phyloP scores from a whole-genome alignment of 129 eudicot genomes.

The Helichrysum umbraculigerum region DNA sequence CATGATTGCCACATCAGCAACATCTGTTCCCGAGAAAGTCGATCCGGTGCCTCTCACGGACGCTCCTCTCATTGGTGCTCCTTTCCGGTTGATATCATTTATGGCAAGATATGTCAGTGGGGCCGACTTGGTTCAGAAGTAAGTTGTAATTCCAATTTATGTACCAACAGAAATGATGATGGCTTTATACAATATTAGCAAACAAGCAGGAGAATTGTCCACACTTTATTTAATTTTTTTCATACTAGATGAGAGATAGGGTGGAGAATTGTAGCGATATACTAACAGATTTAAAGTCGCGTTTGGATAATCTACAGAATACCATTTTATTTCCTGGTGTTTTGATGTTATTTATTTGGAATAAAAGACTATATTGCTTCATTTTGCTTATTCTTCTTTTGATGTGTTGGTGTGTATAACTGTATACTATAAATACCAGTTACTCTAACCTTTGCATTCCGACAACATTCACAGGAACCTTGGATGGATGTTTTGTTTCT shows the following conservation, averaged over 20 bases:
- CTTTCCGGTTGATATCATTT: constrained; percentile 84
- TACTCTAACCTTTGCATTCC: too few species aligned
- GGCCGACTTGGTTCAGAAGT: constrained; percentile 78
- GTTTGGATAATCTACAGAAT: constrained; percentile 12
- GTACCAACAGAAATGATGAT: constrained; percentile 14
- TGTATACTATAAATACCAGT: too few species aligned
- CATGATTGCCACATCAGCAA: constrained; percentile 17
- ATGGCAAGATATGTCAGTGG: constrained; percentile 93
- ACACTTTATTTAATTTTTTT: background rate
- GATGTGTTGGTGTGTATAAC: too few species aligned
- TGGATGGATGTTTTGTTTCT: too few species aligned
- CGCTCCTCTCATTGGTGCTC: constrained; percentile 93
- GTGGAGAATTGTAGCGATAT: constrained; percentile 20
- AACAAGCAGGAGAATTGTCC: constrained; percentile 17
- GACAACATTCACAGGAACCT: too few species aligned
- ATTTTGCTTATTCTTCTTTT: background rate
- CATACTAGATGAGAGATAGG: constrained; percentile 26
- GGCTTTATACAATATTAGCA: constrained; percentile 31
- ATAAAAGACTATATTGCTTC: constrained; percentile 15
- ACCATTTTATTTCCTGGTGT: constrained; percentile 25
- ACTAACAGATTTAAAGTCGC: constrained; percentile 19
- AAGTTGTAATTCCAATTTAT: constrained; percentile 5
- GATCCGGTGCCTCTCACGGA: constrained; percentile 59
- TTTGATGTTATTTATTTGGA: constrained; percentile 17
- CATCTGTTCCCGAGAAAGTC: constrained; percentile 22